Evolutionary conservation across 768 basidiomycete genomes (phyloP), one percentile per base, ranked within the genome.

Genomic region (Asterophora lycoperdoides): DNA sequence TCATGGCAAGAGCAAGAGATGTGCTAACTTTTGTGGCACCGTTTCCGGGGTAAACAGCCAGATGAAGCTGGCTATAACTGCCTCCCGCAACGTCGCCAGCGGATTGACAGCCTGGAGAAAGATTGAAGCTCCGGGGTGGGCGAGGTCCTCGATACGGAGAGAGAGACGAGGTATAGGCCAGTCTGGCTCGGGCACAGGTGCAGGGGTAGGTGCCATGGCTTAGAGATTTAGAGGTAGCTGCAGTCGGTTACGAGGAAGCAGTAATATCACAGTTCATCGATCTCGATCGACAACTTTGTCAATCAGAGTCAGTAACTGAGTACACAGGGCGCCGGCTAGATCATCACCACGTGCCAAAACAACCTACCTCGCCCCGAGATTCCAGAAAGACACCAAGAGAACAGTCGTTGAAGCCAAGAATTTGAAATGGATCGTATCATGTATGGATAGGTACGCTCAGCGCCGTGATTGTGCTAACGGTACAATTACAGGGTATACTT

Each of bases 131-230:
- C 84, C 86, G 18, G 77, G 68, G 62, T 85, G 82, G 0, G 66
- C 62, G 28, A 87, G 66, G 56, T 85, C 79, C 11, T 85, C 79
- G 29, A 86, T 66, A 15, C 70, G 72, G 34, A 87, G 60, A 15
- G 70, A 63, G 46, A 88, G 70, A 37, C 66, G 76, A 23, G 85
- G 86, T 23, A 83, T 68, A 0, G 73, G 74, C 78, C 78, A 84
- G 36, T 63, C 40, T 14, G 55, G 59, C 34, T 54, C 55, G 52
- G 59, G 52, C 3, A 35, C 47, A 32, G 53, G 43, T 9, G 52
- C 46, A 10, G 57, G 48, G 10, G 13, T 39, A 4, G 49, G 49
- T 3, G 51, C 9, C 51, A 52, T 52, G 9, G 32, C n/a, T 33
- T 41, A 26, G 46, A 23, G 14, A 14, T 15, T 20, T 13, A 5